Evolutionary conservation across 768 basidiomycete genomes (phyloP).

Genomic region (Mycena olivaceomarginata): DNA sequence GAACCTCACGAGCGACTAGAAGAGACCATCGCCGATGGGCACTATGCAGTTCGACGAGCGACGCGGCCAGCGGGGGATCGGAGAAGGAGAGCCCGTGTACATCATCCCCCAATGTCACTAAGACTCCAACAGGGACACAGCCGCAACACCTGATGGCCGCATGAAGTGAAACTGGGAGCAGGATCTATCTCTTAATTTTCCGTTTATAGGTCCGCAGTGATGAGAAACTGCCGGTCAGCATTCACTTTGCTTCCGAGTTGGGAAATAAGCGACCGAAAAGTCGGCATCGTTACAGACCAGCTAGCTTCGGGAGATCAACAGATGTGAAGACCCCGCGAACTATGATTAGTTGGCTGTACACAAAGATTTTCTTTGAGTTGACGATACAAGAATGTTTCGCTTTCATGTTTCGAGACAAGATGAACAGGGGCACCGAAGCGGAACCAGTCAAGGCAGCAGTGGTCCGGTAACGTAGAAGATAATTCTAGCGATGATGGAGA

Average conservation of each 20-base stretch:
- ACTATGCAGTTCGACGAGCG: neutral
- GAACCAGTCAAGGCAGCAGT: no score
- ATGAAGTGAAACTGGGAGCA: conserved; percentile 17
- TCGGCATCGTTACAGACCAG: neutral
- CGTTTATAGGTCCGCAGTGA: neutral
- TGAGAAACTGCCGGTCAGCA: neutral
- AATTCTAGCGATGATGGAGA: no score
- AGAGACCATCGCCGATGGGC: conserved; percentile 13
- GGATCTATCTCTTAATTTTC: conserved; percentile 5
- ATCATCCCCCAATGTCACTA: neutral
- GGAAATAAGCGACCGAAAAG: conserved; percentile 1
- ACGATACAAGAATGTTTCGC: no score
- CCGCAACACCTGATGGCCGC: neutral
- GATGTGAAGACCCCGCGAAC: no score
- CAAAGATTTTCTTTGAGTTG: no score
- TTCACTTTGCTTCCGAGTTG: neutral
- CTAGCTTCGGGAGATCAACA: no score
- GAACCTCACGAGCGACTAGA: conserved; percentile 5
- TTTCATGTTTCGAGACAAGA: no score
- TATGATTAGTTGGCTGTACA: no score
- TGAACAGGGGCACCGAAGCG: no score
- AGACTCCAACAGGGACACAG: conserved; percentile 18
- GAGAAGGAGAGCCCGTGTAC: conserved; percentile 1
- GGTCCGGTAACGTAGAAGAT: no score
- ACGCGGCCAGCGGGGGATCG: neutral